Evolutionary conservation across 768 basidiomycete species (phyloP), one percentile per base, ranked within the genome.

Genomic region (Naematelia encephala): DNA sequence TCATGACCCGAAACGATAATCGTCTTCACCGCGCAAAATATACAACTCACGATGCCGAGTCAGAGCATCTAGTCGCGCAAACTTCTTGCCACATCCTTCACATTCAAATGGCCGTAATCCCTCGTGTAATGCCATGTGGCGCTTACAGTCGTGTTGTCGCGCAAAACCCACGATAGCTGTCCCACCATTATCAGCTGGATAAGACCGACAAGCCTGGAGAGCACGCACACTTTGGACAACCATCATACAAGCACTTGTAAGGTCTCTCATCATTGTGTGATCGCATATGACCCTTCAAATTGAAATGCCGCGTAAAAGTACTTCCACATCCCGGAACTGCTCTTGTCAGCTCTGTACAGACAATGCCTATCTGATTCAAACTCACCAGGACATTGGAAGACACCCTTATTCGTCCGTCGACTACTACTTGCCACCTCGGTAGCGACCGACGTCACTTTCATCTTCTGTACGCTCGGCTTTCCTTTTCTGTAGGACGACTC

Each of bases 181-280:
- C 13, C 11, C 1, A 43, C 19, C 19, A 12, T 25, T 23, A 25
- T 21, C n/a, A 11, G 8, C n/a, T 47, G 46, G 19, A 19, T 47
- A 26, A 8, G 46, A 47, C n/a, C n/a, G 46, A 47, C 46, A 19
- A 47, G 8, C 27, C 34, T 11, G 1, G 48, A 34, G 57, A 39
- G 8, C 11, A 57, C 73, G 56, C 34, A 69, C 74, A 51, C 78
- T 96, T 94, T 25, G 86, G 87, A 72, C 92, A 97, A 22, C 90
- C 91, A 0, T 90, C 90, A 86, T 91, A 94, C 69, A 89, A 87
- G 79, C 92, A 97, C 76, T 87, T 85, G 82, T 91, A 97, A 28
- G 92, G 92, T 62, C 91, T 87, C 78, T 94, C 91, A 76, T 93
- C 92, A 60, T 89, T 91, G 69, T 96, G 93, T 13, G 89, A 91